Evolutionary conservation across 2,329 filamentous ascomycete species (phyloP).

Genomic region (Emmonsia crescens): DNA sequence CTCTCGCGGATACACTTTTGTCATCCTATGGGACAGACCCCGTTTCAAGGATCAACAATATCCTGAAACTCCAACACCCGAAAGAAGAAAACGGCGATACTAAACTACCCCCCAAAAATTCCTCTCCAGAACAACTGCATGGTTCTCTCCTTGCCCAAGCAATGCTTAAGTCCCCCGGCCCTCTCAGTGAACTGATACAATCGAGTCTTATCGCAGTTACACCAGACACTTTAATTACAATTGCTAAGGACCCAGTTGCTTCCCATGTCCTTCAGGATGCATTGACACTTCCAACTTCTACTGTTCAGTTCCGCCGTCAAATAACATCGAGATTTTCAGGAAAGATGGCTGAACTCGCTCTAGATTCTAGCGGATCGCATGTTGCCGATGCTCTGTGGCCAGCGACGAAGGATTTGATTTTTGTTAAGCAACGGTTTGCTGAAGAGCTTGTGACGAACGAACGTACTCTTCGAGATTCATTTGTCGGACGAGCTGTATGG

Average conservation of each 20-base stretch:
- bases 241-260: conserved; percentile 52
- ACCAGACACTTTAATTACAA: conserved; percentile 45
- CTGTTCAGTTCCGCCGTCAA: conserved; percentile 48
- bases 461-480: conserved; percentile 50
- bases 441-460: conserved; percentile 52
- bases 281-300: conserved; percentile 44
- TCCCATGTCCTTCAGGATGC: conserved; percentile 57
- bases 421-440: conserved; percentile 57
- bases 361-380: conserved; percentile 54
- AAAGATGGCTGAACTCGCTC: conserved; percentile 48
- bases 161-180: conserved; percentile 64
- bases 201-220: conserved; percentile 54
- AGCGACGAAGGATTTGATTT: conserved; percentile 52
- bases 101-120: conserved; percentile 33
- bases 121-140: conserved; percentile 52
- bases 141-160: conserved; percentile 70
- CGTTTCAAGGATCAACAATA: conserved; percentile 44
- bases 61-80: conserved; percentile 47
- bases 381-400: conserved; percentile 57
- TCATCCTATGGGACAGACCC: conserved; percentile 45
- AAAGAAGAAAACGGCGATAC: conserved; percentile 40
- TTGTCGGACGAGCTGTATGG: conserved; percentile 58
- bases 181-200: conserved; percentile 60
- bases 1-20: conserved; percentile 47
- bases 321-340: conserved; percentile 54